These are phyloP conservation scores for Jamesozyma jinghongensis DNA, from an alignment of 805 yeast species.

Conservation along the genomic window DNA sequence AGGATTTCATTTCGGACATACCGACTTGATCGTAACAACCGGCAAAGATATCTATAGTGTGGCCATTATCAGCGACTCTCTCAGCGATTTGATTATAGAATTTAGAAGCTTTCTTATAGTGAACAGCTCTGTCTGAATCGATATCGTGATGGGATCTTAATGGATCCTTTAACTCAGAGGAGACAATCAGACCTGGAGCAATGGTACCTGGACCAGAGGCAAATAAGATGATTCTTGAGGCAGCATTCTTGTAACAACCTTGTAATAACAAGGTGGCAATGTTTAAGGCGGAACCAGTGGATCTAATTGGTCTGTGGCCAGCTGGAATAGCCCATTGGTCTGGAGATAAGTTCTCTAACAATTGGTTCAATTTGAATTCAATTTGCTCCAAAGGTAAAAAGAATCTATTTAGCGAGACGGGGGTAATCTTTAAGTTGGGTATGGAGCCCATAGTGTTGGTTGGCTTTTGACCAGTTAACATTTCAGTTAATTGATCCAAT, in stretches of 20 bases:
- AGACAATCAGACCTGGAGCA: constrained; percentile 91
- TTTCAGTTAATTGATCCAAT: constrained; percentile 45
- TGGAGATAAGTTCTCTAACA: constrained; percentile 64
- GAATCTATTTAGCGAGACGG: constrained; percentile 49
- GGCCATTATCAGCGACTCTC: constrained; percentile 63
- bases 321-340: constrained; percentile 88
- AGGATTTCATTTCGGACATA: constrained; percentile 81
- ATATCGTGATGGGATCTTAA: constrained; percentile 96
- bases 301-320: constrained; percentile 78
- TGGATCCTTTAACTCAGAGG: constrained; percentile 86
- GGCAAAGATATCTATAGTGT: constrained; percentile 81
- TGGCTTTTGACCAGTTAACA: constrained; percentile 51
- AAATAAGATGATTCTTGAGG: constrained; percentile 82
- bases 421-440: constrained; percentile 30
- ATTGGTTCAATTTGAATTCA: constrained; percentile 72
- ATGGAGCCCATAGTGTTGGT: constrained; percentile 23
- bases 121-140: constrained; percentile 82
- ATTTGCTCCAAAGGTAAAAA: constrained; percentile 66
- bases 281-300: constrained; percentile 86
- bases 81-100: constrained; percentile 69
- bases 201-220: constrained; percentile 94
- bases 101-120: constrained; percentile 75
- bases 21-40: constrained; percentile 97
- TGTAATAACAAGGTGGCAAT: constrained; percentile 78
- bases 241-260: constrained; percentile 72